phyloP scores from a whole-genome alignment of 345 rosid species.

The Aquilaria yunnanensis region DNA sequence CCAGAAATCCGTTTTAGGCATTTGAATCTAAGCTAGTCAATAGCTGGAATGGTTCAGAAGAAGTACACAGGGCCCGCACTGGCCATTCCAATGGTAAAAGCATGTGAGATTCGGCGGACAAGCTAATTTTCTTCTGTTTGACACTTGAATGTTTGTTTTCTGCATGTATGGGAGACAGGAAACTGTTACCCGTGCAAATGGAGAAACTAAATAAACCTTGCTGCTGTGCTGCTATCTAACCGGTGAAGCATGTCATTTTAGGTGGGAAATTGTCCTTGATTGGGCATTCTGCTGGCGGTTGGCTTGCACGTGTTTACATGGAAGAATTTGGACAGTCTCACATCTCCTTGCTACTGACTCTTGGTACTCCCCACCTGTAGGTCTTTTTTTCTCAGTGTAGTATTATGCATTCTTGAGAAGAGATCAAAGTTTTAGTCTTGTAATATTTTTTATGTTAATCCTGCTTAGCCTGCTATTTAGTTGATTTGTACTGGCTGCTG shows the following conservation, averaged over 20 bases:
- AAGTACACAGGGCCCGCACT: too few relatives aligned
- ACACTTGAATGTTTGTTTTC: too few relatives aligned
- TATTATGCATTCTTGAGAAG: slow-evolving; percentile 1
- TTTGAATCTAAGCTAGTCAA: too few relatives aligned
- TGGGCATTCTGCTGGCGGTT: slow-evolving; percentile 97
- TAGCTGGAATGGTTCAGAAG: too few relatives aligned
- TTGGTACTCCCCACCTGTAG: slow-evolving; percentile 97
- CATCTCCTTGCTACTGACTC: slow-evolving; percentile 70
- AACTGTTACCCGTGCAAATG: too few relatives aligned
- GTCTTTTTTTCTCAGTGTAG: slow-evolving; percentile 23
- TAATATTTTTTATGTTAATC: background rate
- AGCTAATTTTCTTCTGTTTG: too few relatives aligned
- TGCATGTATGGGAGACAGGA: too few relatives aligned
- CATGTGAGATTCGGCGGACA: too few relatives aligned
- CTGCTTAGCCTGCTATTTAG: background rate
- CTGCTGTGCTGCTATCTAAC: background rate
- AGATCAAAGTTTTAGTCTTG: background rate
- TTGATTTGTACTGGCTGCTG: background rate
- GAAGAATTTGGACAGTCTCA: slow-evolving; percentile 66
- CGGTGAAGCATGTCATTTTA: slow-evolving; percentile 19
- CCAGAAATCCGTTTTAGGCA: too few relatives aligned
- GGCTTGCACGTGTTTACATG: slow-evolving; percentile 94
- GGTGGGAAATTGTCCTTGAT: slow-evolving; percentile 66
- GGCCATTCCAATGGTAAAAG: too few relatives aligned
- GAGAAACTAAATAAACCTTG: background rate